phyloP scores from a whole-genome alignment of 1,284 basidiomycete species.

The Mycena citricolor region DNA sequence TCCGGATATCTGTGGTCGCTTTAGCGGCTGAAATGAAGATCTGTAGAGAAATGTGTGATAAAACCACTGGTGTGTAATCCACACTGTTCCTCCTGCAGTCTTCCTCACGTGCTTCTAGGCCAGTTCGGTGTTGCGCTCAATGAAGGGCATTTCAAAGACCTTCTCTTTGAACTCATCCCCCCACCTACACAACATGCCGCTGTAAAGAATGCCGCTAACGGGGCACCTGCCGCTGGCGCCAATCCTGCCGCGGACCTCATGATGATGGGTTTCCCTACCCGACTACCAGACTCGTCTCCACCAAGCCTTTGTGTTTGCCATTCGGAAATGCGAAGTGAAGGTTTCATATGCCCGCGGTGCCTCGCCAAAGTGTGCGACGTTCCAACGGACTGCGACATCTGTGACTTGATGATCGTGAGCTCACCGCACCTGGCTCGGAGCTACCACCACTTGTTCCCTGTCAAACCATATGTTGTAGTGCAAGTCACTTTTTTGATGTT shows the following conservation, averaged over 20 bases:
- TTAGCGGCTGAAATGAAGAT: conserved; percentile 98
- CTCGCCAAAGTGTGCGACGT: conserved; percentile 94
- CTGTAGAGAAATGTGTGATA: conserved; percentile 86
- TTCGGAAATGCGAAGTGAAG: conserved; percentile 83
- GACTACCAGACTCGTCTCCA: conserved; percentile 80
- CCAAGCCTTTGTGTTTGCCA: conserved; percentile 93
- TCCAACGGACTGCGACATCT: conserved; percentile 97
- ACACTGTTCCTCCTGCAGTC: conserved; percentile 11
- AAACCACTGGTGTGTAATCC: conserved; percentile 73
- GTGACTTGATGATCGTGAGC: conserved; percentile 96
- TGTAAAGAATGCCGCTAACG: conserved; percentile 45
- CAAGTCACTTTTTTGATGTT: conserved; percentile 44
- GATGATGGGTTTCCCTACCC: conserved; percentile 98
- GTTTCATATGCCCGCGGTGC: conserved; percentile 95
- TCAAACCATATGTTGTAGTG: conserved; percentile 79
- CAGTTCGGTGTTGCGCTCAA: conserved; percentile 95
- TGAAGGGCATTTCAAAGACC: conserved; percentile 94
- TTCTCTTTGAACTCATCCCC: conserved; percentile 94
- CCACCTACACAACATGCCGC: conserved; percentile 83
- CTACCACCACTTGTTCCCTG: conserved; percentile 93
- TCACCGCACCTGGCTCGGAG: conserved; percentile 95
- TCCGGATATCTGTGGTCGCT: conserved; percentile 91
- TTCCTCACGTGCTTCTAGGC: conserved; percentile 49
- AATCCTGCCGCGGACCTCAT: conserved; percentile 87
- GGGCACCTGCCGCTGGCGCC: conserved; percentile 48